Conservation (phyloP, 2,329 filamentous ascomycete species). For the Westerdykella sp. region DNA sequence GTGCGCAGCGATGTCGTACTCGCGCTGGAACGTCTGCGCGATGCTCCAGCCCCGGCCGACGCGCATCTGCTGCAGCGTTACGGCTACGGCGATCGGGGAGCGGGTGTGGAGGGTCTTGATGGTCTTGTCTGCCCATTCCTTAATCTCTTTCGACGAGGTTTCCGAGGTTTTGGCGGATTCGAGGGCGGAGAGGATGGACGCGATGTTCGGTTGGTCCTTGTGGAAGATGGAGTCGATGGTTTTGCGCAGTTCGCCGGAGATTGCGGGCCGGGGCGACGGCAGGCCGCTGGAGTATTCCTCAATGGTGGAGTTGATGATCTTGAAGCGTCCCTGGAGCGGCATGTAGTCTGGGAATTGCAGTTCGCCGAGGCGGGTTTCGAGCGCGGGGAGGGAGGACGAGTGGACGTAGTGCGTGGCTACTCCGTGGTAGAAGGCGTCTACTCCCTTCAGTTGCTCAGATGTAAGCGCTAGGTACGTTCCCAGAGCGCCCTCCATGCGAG, state of each 20-base stretch:
- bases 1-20: constrained; percentile 73
- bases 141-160: constrained; percentile 39
- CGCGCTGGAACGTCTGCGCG: constrained; percentile 73
- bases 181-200: constrained; percentile 65
- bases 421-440: constrained; percentile 82
- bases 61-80: constrained; percentile 77
- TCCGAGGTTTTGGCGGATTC: constrained; percentile 40
- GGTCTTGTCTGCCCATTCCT: constrained; percentile 73
- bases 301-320: constrained; percentile 76
- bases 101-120: constrained; percentile 67
- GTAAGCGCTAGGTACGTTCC: constrained; percentile 93
- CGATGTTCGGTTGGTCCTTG: constrained; percentile 53
- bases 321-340: constrained; percentile 54
- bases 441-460: constrained; percentile 73
- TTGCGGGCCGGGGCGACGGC: constrained; percentile 49
- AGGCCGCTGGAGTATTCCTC: constrained; percentile 87
- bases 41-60: constrained; percentile 73
- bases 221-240: constrained; percentile 68
- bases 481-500: constrained; percentile 75
- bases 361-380: constrained; percentile 83
- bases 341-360: constrained; percentile 80
- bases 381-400: constrained; percentile 72
- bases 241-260: constrained; percentile 64
- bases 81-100: constrained; percentile 81
- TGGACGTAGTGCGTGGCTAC: constrained; percentile 95